Conservation (phyloP, 176 grass and related monocot species). For the Oryza punctata region DNA sequence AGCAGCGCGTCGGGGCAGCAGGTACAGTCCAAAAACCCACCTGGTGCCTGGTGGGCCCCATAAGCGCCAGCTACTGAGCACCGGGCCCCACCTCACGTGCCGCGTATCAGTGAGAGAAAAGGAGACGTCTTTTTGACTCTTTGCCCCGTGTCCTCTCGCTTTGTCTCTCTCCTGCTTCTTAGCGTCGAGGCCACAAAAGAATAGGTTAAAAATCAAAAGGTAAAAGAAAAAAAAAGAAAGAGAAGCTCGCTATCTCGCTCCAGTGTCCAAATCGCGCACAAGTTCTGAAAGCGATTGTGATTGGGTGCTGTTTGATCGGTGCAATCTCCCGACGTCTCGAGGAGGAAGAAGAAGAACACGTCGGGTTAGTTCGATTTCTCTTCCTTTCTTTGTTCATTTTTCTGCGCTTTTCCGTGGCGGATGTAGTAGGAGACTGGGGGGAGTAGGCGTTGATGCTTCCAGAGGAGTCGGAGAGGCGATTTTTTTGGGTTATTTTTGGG, state of each 20-base stretch:
- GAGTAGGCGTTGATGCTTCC: not conserved
- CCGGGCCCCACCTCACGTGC: not conserved
- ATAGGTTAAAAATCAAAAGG: not conserved
- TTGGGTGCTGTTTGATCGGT: not conserved
- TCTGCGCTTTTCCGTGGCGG: not conserved
- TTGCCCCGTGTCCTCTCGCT: not conserved
- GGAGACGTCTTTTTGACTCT: slow-evolving; percentile 24
- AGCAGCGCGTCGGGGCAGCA: not conserved
- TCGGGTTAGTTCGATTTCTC: slow-evolving; percentile 7
- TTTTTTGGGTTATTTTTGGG: slow-evolving; percentile 4
- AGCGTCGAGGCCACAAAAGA: slow-evolving; percentile 34
- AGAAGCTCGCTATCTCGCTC: not conserved
- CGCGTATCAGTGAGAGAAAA: slow-evolving; percentile 28
- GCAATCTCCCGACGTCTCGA: not conserved
- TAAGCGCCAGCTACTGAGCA: not conserved
- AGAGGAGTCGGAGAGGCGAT: not conserved
- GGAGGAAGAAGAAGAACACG: not conserved
- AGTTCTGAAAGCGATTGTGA: slow-evolving; percentile 22
- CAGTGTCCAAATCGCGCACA: slow-evolving; percentile 26
- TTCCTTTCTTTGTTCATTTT: not conserved
- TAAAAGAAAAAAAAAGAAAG: too few relatives aligned
- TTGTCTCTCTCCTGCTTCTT: not conserved
- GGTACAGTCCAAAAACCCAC: not conserved
- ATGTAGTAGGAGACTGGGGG: not conserved
- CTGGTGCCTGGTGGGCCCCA: not conserved